A percentile compares a stretch with the other conserved stretches of the same genome.
Conservation (phyloP, 352 stramenopile genomes). For the Pythium dissimile region DNA sequence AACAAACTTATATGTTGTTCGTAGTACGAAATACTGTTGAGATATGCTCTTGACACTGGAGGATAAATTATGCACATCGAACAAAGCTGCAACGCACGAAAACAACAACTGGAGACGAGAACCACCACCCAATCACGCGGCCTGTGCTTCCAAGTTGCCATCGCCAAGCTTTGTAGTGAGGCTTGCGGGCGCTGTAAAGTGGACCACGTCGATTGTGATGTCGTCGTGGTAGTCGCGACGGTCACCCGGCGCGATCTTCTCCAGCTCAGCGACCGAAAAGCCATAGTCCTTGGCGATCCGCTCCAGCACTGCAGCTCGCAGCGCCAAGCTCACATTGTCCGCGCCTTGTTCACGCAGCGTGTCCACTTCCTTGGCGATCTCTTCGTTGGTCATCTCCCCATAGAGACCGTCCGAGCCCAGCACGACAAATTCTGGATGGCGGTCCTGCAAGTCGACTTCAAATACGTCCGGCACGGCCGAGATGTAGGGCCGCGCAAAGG, state of each 20-base stretch:
- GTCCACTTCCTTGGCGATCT: constrained; percentile 51
- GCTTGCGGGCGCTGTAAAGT: constrained; percentile 38
- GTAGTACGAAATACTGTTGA: too few relatives aligned
- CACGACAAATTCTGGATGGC: constrained; percentile 58
- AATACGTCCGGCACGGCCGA: constrained; percentile 64
- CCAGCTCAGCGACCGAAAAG: constrained; percentile 39
- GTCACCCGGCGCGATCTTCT: constrained; percentile 51
- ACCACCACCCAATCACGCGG: constrained; percentile 12
- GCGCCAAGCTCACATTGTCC: constrained; percentile 49
- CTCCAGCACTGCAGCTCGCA: constrained; percentile 44
- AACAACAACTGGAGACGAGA: not conserved
- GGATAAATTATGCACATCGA: not conserved
- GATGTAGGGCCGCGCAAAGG: constrained; percentile 60
- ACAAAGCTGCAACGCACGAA: not conserved
- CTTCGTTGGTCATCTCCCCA: constrained; percentile 58
- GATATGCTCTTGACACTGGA: too few relatives aligned
- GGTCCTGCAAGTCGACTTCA: constrained; percentile 44
- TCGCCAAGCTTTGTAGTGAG: not conserved
- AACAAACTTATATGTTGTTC: too few relatives aligned
- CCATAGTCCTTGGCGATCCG: constrained; percentile 57
- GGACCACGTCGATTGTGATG: constrained; percentile 70
- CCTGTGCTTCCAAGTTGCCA: not conserved
- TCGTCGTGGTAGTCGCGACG: constrained; percentile 68
- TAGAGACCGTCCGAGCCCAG: constrained; percentile 62
- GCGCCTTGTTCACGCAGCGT: constrained; percentile 43